phyloP scores from a whole-genome alignment of 2,329 filamentous ascomycete species.

The Botrytis medusae region DNA sequence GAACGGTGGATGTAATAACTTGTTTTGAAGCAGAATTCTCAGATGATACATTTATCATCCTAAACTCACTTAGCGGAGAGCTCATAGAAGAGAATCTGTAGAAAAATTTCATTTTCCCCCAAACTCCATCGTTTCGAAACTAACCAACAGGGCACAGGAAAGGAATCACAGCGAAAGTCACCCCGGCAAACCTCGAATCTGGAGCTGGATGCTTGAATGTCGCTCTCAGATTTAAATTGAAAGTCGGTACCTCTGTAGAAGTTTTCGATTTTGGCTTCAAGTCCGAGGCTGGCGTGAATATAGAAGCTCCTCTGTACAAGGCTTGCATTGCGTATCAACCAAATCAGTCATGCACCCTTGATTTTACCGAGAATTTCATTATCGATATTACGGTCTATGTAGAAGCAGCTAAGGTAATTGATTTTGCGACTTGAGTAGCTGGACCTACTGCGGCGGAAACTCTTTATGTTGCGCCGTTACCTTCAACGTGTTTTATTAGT shows the following conservation, averaged over 20 bases:
- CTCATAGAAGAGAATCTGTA: conserved; percentile 25
- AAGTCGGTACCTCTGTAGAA: conserved; percentile 19
- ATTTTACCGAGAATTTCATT: conserved; percentile 23
- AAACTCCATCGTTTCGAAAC: too few species aligned
- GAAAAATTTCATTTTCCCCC: neutral
- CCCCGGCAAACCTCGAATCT: conserved; percentile 22
- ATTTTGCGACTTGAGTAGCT: neutral
- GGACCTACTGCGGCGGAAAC: neutral
- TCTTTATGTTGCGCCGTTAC: neutral
- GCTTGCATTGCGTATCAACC: conserved; percentile 23
- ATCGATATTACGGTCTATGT: conserved; percentile 13
- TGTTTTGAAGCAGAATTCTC: conserved; percentile 26
- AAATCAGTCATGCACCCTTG: conserved; percentile 14
- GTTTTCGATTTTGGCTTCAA: conserved; percentile 19
- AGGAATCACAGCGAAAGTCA: conserved; percentile 17
- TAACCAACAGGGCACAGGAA: neutral
- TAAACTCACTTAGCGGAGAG: conserved; percentile 24
- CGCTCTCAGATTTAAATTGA: conserved; percentile 20
- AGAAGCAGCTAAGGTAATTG: neutral
- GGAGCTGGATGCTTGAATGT: conserved; percentile 24
- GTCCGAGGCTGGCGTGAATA: conserved; percentile 26
- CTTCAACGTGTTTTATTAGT: neutral
- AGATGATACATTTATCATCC: conserved; percentile 17
- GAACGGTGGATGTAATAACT: conserved; percentile 23
- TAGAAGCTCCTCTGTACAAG: conserved; percentile 26